These are phyloP conservation scores for Asterionellopsis glacialis DNA, from an alignment of 108 stramenopile genomes.

Conservation along the genomic window DNA sequence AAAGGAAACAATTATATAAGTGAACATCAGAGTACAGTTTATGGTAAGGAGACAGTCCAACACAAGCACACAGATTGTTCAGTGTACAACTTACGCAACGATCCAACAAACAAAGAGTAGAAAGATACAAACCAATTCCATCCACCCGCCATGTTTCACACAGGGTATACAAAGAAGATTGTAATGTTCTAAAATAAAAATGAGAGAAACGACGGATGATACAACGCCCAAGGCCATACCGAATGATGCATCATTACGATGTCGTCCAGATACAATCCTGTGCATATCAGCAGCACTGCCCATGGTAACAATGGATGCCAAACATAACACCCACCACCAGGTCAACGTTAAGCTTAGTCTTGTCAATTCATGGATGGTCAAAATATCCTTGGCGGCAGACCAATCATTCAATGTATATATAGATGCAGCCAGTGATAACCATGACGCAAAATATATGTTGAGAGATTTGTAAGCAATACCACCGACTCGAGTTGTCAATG, in stretches of 20 bases:
- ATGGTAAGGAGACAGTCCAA: not conserved
- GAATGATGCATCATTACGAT: constrained; percentile 24
- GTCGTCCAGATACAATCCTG: not conserved
- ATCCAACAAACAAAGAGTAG: not conserved
- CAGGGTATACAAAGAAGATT: constrained; percentile 34
- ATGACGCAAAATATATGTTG: constrained; percentile 60
- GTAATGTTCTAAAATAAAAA: constrained; percentile 64
- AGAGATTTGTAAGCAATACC: constrained; percentile 51
- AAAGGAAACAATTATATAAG: not conserved
- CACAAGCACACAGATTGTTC: too few species aligned
- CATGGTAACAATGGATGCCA: constrained; percentile 33
- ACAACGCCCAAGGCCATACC: constrained; percentile 44
- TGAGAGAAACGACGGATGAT: constrained; percentile 25
- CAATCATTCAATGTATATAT: constrained; percentile 59
- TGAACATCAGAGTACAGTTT: not conserved
- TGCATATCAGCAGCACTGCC: constrained; percentile 31
- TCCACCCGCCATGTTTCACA: constrained; percentile 38
- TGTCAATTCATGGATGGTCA: constrained; percentile 52
- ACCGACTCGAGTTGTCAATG: constrained; percentile 25
- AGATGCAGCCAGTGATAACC: constrained; percentile 30
- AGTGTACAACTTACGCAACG: not conserved
- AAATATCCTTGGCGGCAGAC: constrained; percentile 49
- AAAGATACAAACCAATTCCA: constrained; percentile 13
- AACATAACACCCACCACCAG: constrained; percentile 54
- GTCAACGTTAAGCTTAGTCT: constrained; percentile 44